Conservation (phyloP, 2,329 filamentous ascomycete genomes). For the Trichoderma guizhouense region DNA sequence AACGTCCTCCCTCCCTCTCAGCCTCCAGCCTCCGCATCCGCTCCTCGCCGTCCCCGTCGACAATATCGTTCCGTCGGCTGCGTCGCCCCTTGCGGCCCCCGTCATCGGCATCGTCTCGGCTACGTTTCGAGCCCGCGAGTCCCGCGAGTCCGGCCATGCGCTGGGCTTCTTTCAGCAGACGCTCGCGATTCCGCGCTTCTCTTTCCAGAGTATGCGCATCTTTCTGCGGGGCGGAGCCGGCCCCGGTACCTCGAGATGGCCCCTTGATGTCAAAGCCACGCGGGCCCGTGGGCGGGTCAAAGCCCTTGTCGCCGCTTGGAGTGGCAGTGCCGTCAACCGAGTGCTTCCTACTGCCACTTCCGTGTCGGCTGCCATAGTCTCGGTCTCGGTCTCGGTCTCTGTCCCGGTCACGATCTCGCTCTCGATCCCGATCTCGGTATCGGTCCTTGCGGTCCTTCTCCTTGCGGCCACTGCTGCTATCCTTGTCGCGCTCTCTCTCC, state of each 20-base stretch:
- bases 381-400: slow-evolving; percentile 33
- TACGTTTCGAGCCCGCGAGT: slow-evolving; percentile 47
- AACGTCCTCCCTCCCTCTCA: slow-evolving; percentile 55
- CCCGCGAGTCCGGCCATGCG: slow-evolving; percentile 55
- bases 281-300: slow-evolving; percentile 42
- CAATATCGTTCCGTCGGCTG: slow-evolving; percentile 47
- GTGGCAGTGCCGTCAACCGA: slow-evolving; percentile 27
- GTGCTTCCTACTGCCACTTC: slow-evolving; percentile 35
- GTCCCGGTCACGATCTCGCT: slow-evolving; percentile 37
- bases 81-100: slow-evolving; percentile 39
- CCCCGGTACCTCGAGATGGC: slow-evolving; percentile 19
- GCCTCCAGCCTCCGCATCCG: slow-evolving; percentile 55
- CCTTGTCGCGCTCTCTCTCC: slow-evolving; percentile 38
- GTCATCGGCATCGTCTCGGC: slow-evolving; percentile 44
- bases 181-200: slow-evolving; percentile 62
- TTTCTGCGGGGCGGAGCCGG: slow-evolving; percentile 29
- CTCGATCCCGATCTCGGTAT: slow-evolving; percentile 36
- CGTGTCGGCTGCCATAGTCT: slow-evolving; percentile 31
- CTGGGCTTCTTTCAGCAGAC: slow-evolving; percentile 66
- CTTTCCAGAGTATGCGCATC: slow-evolving; percentile 69
- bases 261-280: slow-evolving; percentile 39
- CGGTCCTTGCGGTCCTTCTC: slow-evolving; percentile 37
- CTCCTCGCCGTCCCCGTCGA: slow-evolving; percentile 46
- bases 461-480: slow-evolving; percentile 21
- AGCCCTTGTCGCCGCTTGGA: slow-evolving; percentile 36